Conservation (phyloP, 2,329 filamentous ascomycete genomes). For the Amylocarpus encephaloides region DNA sequence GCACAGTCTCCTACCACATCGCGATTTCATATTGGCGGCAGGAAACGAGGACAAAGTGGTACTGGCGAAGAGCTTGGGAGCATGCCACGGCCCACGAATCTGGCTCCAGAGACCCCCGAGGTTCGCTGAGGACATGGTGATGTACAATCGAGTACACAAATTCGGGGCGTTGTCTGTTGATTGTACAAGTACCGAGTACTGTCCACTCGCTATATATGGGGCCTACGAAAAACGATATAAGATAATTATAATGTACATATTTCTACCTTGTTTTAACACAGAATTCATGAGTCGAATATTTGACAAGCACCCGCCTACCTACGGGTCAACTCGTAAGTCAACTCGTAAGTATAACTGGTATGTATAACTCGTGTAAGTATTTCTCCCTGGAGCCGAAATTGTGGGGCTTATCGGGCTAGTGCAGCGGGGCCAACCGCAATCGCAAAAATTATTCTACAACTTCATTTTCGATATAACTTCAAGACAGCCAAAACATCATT, state of each 20-base stretch:
- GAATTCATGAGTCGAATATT: background rate
- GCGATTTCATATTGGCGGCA: constrained; percentile 61
- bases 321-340: too few relatives aligned
- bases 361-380: too few relatives aligned
- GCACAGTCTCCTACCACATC: constrained; percentile 39
- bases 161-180: constrained; percentile 4
- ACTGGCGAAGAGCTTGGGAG: constrained; percentile 65
- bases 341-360: too few relatives aligned
- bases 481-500: background rate
- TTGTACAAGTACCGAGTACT: constrained; percentile 7
- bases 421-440: background rate
- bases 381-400: background rate
- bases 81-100: constrained; percentile 38
- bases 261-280: background rate
- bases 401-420: constrained; percentile 3
- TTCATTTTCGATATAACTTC: background rate
- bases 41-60: constrained; percentile 66
- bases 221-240: background rate
- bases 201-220: constrained; percentile 8
- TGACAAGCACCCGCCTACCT: background rate
- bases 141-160: background rate
- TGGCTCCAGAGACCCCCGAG: constrained; percentile 20
- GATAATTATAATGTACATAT: constrained; percentile 13
- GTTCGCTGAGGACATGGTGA: constrained; percentile 26
- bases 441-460: constrained; percentile 1